Conservation (phyloP, 2,329 filamentous ascomycete genomes). For the Fusarium buharicum region DNA sequence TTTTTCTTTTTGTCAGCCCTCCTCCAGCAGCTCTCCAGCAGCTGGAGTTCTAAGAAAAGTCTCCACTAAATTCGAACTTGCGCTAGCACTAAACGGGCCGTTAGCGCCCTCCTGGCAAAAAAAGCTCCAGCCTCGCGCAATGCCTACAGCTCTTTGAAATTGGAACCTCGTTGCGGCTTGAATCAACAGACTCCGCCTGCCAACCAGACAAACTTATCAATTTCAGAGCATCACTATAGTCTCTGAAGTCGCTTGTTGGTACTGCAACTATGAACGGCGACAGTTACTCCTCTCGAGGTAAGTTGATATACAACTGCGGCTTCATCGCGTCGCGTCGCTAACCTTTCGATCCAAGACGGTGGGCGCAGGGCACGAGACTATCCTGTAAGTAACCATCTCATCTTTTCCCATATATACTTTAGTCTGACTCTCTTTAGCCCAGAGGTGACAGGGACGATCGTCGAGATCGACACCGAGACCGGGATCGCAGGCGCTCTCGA, state of each 20-base stretch:
- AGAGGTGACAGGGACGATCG: constrained; percentile 51
- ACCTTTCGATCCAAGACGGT: constrained; percentile 50
- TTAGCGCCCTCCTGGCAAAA: constrained; percentile 49
- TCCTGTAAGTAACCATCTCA: constrained; percentile 54
- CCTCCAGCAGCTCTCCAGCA: not conserved
- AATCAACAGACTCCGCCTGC: constrained; percentile 39
- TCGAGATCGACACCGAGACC: constrained; percentile 47
- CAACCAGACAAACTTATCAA: constrained; percentile 40
- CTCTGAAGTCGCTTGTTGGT: constrained; percentile 34
- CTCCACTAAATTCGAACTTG: constrained; percentile 7
- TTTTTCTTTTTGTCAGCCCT: no score
- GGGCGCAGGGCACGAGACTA: constrained; percentile 66
- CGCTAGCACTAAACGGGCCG: constrained; percentile 41
- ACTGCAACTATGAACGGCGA: constrained; percentile 80
- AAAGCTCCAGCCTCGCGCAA: constrained; percentile 60
- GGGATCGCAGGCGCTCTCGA: constrained; percentile 77
- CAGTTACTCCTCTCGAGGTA: constrained; percentile 82
- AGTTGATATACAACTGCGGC: constrained; percentile 42
- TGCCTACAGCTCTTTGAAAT: constrained; percentile 43
- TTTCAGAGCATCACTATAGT: constrained; percentile 23
- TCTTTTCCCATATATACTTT: not conserved
- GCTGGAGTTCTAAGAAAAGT: constrained; percentile 17
- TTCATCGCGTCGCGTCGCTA: constrained; percentile 48
- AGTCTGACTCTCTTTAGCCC: constrained; percentile 43
- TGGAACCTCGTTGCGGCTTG: constrained; percentile 46